Conservation (phyloP, 1,284 basidiomycete species). For the Cystobasidium sp. region DNA sequence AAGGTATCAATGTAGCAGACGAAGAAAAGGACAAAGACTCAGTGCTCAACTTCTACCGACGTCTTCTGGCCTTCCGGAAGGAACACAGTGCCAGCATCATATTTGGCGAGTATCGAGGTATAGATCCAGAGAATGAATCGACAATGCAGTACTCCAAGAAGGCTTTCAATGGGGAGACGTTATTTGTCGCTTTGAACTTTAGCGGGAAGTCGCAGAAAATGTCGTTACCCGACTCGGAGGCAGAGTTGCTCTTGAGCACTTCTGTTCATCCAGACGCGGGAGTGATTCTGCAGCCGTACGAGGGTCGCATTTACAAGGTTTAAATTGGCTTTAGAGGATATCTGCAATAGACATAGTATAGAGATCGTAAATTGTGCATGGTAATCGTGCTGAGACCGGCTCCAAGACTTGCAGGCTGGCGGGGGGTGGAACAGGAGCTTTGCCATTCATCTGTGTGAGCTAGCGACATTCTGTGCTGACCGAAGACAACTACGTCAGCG, state of each 20-base stretch:
- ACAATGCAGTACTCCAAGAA: conserved; percentile 34
- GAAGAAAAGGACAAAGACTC: conserved; percentile 61
- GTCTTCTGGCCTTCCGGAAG: conserved; percentile 35
- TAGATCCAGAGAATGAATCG: conserved; percentile 17
- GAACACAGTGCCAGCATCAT: conserved; percentile 15
- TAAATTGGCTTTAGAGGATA: not conserved
- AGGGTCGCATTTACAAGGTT: conserved; percentile 31
- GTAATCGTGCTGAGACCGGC: too few species aligned
- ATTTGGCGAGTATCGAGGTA: conserved; percentile 11
- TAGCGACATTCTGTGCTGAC: too few species aligned
- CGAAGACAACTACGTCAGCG: too few species aligned
- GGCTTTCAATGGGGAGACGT: conserved; percentile 9
- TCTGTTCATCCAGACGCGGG: conserved; percentile 9
- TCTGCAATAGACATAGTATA: not conserved
- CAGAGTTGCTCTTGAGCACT: not conserved
- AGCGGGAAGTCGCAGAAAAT: not conserved
- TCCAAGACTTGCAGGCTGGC: too few species aligned
- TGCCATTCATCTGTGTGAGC: too few species aligned
- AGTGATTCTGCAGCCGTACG: conserved; percentile 22
- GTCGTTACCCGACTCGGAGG: not conserved
- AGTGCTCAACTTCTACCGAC: conserved; percentile 31
- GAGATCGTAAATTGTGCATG: too few species aligned
- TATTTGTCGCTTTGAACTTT: conserved; percentile 33
- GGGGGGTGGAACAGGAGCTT: too few species aligned
- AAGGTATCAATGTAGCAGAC: conserved; percentile 65